Percentiles rank a stretch among this genome's conserved stretches.
phyloP scores from a whole-genome alignment of 164 flowering plant species.

The Euptelea pleiosperma region DNA sequence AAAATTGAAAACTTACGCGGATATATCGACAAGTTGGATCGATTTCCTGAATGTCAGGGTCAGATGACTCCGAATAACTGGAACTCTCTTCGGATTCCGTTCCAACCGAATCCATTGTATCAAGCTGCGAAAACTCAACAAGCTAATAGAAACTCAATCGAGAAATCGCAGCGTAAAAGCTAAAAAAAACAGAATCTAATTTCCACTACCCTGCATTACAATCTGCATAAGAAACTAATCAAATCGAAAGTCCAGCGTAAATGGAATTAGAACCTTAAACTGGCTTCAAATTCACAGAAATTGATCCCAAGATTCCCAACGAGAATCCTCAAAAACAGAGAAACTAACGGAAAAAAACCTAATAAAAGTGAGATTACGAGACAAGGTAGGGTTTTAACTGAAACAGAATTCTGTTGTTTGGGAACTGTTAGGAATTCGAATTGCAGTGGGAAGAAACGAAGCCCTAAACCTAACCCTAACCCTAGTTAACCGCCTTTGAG shows the following conservation, averaged over 20 bases:
- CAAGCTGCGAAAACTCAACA: conserved; percentile 10
- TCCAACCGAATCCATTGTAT: conserved; percentile 19
- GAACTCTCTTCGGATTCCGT: conserved; percentile 20
- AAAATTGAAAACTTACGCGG: conserved; percentile 38
- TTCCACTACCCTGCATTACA: too few species aligned
- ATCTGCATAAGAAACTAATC: too few species aligned
- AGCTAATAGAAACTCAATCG: conserved; percentile 9
- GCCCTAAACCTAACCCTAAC: neutral
- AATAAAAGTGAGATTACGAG: neutral
- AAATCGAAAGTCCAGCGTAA: too few species aligned
- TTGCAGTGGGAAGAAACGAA: too few species aligned
- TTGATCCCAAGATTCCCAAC: too few species aligned
- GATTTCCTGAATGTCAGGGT: conserved; percentile 41
- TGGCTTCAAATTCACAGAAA: too few species aligned
- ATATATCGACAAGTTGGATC: conserved; percentile 52
- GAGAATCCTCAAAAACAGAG: neutral
- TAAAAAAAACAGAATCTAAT: too few species aligned
- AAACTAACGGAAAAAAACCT: neutral
- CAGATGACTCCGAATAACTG: conserved; percentile 29
- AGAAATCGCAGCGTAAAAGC: too few species aligned
- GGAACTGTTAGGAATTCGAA: neutral
- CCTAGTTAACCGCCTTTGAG: too few species aligned
- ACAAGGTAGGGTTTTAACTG: neutral
- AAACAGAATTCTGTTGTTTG: neutral
- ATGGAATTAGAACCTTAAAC: too few species aligned